A percentile compares a stretch with the other conserved stretches of the same genome.
Evolutionary conservation across 805 yeast species (phyloP).

Genomic region (Candida michaelii): DNA sequence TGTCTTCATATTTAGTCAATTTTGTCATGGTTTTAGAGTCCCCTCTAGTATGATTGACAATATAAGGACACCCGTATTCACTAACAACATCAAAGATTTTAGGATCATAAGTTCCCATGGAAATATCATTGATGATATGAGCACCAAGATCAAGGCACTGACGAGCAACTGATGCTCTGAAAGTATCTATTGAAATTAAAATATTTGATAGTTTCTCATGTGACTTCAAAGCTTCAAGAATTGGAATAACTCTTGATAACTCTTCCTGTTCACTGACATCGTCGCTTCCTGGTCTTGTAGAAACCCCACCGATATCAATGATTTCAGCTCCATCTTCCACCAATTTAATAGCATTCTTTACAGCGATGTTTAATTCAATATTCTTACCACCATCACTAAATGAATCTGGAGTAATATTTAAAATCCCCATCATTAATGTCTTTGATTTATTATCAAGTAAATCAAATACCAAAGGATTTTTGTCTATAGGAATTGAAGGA

Average conservation of each 20-base stretch:
- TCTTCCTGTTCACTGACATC: conserved; percentile 70
- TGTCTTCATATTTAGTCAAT: conserved; percentile 53
- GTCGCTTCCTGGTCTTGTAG: conserved; percentile 82
- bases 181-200: conserved; percentile 85
- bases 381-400: conserved; percentile 83
- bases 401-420: conserved; percentile 92
- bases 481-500: conserved; percentile 15
- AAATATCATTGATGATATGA: conserved; percentile 87
- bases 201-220: conserved; percentile 39
- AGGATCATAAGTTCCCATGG: conserved; percentile 73
- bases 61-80: conserved; percentile 67
- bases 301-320: conserved; percentile 91
- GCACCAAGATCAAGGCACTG: conserved; percentile 74
- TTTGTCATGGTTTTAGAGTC: conserved; percentile 69
- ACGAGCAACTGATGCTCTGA: conserved; percentile 71
- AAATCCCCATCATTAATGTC: conserved; percentile 83
- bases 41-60: conserved; percentile 86
- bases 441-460: conserved; percentile 39
- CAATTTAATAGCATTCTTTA: conserved; percentile 49
- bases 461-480: conserved; percentile 40
- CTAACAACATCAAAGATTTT: conserved; percentile 69
- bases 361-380: conserved; percentile 38
- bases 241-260: conserved; percentile 65
- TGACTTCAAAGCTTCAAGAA: conserved; percentile 58
- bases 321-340: conserved; percentile 65